Base-by-base conservation (phyloP, 2,329 filamentous ascomycete species). In the Penicillium sp. region DNA sequence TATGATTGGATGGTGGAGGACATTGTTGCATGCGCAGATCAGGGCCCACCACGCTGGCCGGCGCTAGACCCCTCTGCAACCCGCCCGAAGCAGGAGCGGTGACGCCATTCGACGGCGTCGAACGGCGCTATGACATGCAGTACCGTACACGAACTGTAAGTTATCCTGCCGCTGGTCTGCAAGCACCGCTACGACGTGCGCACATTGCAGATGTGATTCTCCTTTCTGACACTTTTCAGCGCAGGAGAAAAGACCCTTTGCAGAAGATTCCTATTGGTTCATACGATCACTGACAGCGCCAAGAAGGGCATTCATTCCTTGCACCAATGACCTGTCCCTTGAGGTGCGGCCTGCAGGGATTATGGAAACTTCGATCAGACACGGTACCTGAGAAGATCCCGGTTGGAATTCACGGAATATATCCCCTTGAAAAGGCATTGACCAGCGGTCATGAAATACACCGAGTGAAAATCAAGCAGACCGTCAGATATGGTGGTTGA, bases 11-110 rank as follows among this genome's bases (percentile, higher is more conserved):
- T 11, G 4, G 22, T 5, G 1, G 6, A 6, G 30, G 49, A 13
- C 48, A 55, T 48, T 48, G 57, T 58, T 60, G 55, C 59, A 63
- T 49, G 52, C 53, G 65, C 59, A 64, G 67, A 69, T 69, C 67
- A 67, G 66, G 67, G 67, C 66, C 61, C 66, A 62, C 59, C 55
- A n/a, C 49, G 57, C 58, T 59, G 59, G 59, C 65, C 57, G 52
- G 55, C 62, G 59, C 63, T 52, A 62, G 64, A 62, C 55, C 33
- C 61, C 58, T 61, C 67, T 70, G 68, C 68, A 69, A 57, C 28
- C 64, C 62, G 65, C 68, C 57, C 62, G 60, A 70, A 68, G 52
- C 61, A 69, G 68, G 65, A 59, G 65, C 59, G 54, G 62, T 70
- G 68, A 70, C 67, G 66, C 62, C 68, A 70, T 70, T 28, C 37